A percentile compares a stretch with the other conserved stretches of the same genome.
Evolutionary conservation across 106 monocot genomes (phyloP).

Genomic region (Dendrobium catenatum): DNA sequence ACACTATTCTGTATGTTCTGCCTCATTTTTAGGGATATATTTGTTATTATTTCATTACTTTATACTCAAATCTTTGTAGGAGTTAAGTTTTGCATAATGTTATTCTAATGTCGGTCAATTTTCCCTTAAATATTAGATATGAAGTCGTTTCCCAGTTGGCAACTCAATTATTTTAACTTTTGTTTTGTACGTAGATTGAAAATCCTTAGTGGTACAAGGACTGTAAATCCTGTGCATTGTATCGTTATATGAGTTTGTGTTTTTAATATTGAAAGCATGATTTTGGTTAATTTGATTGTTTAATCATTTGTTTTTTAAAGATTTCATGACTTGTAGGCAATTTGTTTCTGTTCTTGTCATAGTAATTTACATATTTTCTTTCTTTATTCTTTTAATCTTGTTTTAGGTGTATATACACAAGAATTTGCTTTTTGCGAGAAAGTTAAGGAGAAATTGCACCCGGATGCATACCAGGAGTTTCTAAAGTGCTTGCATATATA

Average conservation of each 20-base stretch:
- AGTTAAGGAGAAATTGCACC: conserved; percentile 82
- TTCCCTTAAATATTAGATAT: background rate
- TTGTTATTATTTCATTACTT: background rate
- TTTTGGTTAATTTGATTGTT: background rate
- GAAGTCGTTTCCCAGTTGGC: background rate
- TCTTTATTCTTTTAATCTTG: background rate
- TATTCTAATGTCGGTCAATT: background rate
- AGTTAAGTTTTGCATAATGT: background rate
- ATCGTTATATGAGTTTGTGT: background rate
- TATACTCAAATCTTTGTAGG: background rate
- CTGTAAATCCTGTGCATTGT: background rate
- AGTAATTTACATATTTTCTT: background rate
- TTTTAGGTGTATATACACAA: conserved; percentile 63
- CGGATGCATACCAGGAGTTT: conserved; percentile 85
- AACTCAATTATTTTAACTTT: background rate
- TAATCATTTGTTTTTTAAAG: background rate
- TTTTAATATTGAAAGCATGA: background rate
- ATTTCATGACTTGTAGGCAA: background rate
- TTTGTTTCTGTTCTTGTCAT: background rate
- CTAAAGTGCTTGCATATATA: conserved; percentile 94
- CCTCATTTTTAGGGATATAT: background rate
- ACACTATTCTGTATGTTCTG: background rate
- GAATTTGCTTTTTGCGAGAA: conserved; percentile 86
- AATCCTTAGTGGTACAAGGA: background rate
- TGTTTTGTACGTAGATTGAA: background rate